Evolutionary conservation across 495 filamentous ascomycete genomes (phyloP), one percentile per base, ranked within the genome.

Genomic region (Annulohypoxylon moriforme): DNA sequence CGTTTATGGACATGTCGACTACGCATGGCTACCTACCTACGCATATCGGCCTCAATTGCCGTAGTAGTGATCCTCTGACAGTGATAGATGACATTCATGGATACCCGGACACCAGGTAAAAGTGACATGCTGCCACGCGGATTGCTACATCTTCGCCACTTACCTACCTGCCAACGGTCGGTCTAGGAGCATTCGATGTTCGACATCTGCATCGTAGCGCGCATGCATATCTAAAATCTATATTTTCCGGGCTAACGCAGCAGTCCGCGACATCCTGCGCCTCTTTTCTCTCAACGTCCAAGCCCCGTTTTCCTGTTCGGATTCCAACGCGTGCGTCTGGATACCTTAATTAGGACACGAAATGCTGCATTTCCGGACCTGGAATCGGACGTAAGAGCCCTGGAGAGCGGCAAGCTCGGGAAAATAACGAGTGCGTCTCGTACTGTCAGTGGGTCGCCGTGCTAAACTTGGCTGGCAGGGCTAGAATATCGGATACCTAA

Each of bases 331-430:
- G 34, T 55, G 16, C 50, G 27, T 34, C 47, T 52, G n/a, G 29
- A 55, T 34, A n/a, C 24, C 49, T 55, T 55, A 34, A 34, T 55
- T 34, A 55, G 29, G 50, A 55, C 27, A 34, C 29, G 29, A 34
- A 55, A 34, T 55, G 50, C 4, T 34, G 50, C 50, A 29, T 3
- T 22, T 24, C 20, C 22, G 22, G 46, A 25, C 46, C 20, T 11
- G 24, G 47, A 29, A 34, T 31, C 29, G 50, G 50, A 55, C 27
- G 50, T 34, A 20, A 34, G 27, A 55, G 29, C 50, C 29, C 29
- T 20, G 6, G 4, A 20, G n/a, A n/a, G 50, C 16, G 20, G 50
- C 50, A 55, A 16, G 50, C 29, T 55, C 27, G 50, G 50, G 50
- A 29, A 29, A 29, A 44, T 44, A 52, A 16, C 13, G 13, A 29